Base-by-base conservation (phyloP, 2,329 filamentous ascomycete species). In the Penicillium sp. region DNA sequence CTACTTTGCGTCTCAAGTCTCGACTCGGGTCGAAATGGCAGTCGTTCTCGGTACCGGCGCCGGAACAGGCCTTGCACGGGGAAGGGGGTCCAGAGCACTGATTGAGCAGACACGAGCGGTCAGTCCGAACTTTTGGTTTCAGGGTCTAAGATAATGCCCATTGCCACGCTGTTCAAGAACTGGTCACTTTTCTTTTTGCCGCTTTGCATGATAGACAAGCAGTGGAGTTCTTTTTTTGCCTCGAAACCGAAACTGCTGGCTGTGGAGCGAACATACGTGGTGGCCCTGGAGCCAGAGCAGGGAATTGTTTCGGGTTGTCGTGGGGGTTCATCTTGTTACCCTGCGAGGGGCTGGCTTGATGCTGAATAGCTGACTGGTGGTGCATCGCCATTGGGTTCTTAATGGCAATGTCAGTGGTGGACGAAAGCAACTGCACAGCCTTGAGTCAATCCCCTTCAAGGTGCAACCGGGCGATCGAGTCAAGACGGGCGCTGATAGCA, bases 1-100 rank as follows among this genome's bases (percentile, higher is more conserved):
- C 59, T 13, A 64, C 57, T 46, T 67, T 67, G 16, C 64, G 63
- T 28, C 66, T 52, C 3, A 64, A 46, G 36, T 69, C 65, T 25
- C 58, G 56, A 11, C 48, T 58, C 33, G 60, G 56, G 43, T 67
- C 62, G 49, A 68, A 68, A 5, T 54, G 47, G 32, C 66, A 69
- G 27, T 58, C 48, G 13, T 50, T 53, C 19, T 58, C 50, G 16
- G 49, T 47, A 11, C 33, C 33, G 25, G 47, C 54, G 33, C 51
- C 43, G 17, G 41, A 2, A 40, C 66, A 69, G 27, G 64, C 58
- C 35, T 58, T 60, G 45, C 66, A 69, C 9, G 65, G 64, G 16
- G 53, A 43, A 7, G 59, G 54, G 28, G 53, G 51, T 44, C 64
- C 63, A 41, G 58, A 64, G 39, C 65, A 67, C 62, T 65, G 38